A percentile compares a stretch with the other conserved stretches of the same genome.
These are phyloP conservation scores for Debaryomyces psychrophilus DNA, from an alignment of 1,139 yeast species.

Conservation along the genomic window DNA sequence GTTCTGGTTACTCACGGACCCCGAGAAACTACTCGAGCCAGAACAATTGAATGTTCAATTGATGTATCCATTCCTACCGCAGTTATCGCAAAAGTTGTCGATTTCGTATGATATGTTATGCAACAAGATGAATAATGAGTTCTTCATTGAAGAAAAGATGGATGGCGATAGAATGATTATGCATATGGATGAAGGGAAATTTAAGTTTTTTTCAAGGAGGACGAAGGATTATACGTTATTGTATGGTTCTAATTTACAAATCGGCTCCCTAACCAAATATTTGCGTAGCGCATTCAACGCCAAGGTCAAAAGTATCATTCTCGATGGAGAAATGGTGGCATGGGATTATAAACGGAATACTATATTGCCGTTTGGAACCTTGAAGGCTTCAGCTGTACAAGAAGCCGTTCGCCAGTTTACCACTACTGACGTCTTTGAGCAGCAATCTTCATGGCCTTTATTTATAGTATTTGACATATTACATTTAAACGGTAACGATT, in stretches of 20 bases:
- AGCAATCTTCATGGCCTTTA: slow-evolving; percentile 57
- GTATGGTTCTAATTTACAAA: slow-evolving; percentile 65
- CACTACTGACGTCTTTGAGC: slow-evolving; percentile 40
- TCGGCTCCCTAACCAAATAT: slow-evolving; percentile 66
- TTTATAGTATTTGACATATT: slow-evolving; percentile 74
- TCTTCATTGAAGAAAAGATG: slow-evolving; percentile 84
- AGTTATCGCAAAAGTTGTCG: slow-evolving; percentile 59
- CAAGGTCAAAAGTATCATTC: slow-evolving; percentile 51
- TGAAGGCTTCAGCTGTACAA: slow-evolving; percentile 69
- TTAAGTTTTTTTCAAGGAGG: slow-evolving; percentile 68
- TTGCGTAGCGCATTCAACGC: slow-evolving; percentile 48
- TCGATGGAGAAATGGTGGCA: slow-evolving; percentile 96
- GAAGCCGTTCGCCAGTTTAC: slow-evolving; percentile 49
- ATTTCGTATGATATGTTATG: slow-evolving; percentile 54
- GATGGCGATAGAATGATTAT: slow-evolving; percentile 90
- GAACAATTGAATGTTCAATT: slow-evolving; percentile 51
- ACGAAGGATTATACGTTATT: slow-evolving; percentile 73
- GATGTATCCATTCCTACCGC: slow-evolving; percentile 69
- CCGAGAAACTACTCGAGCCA: slow-evolving; percentile 42
- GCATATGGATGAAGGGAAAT: slow-evolving; percentile 50
- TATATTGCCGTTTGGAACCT: slow-evolving; percentile 77
- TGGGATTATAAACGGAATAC: slow-evolving; percentile 66
- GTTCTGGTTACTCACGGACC: slow-evolving; percentile 61
- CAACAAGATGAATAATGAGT: slow-evolving; percentile 47
- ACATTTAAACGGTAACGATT: slow-evolving; percentile 63